Base-by-base conservation (phyloP, 2,329 filamentous ascomycete species). In the Claviceps sorghi region DNA sequence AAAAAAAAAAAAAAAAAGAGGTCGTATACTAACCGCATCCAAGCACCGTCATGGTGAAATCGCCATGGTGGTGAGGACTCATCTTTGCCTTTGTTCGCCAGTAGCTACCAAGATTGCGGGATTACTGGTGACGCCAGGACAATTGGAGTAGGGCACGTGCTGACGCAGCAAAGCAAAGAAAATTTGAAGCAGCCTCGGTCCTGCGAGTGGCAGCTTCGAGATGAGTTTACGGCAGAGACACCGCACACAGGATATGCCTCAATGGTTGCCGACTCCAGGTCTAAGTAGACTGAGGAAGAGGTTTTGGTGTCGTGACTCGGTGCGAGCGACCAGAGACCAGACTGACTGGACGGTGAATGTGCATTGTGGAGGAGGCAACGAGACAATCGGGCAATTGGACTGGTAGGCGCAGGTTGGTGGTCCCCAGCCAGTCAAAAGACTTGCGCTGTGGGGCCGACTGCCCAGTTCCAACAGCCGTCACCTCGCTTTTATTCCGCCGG, bases 41-140 rank as follows among this genome's bases (percentile, higher is more conserved):
- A 54, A 95, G 75, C 56, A 93, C 80, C 56, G 87, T 80, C 71
- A 94, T 76, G 58, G 86, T 91, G 58, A 89, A 76, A 59, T 75
- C 72, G 61, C 66, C 64, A 53, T 69, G 68, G 53, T 69, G 68
- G 52, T 68, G 48, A 42, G 53, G 34, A 49, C 48, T 55, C 53
- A 55, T 55, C 34, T 34, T 48, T n/a, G 26, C 26, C 44, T 30
- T 26, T 47, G n/a, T 40, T 50, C 34, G 40, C 32, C 17, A 4
- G 44, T 10, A 6, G 41, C 30, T 42, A 13, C 21, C 43, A 17
- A 17, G 8, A 29, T 9, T 26, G 49, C 32, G 40, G 26, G 2
- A 34, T 42, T 44, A 7, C 6, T 22, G 30, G 42, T 46, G 41
- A 46, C 21, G 49, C 44, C 15, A 29, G 22, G 5, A 13, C 9